A percentile compares a stretch with the other conserved stretches of the same genome.
Conservation (phyloP, 129 eudicot genomes). For the Chrysanthemum seticuspe region DNA sequence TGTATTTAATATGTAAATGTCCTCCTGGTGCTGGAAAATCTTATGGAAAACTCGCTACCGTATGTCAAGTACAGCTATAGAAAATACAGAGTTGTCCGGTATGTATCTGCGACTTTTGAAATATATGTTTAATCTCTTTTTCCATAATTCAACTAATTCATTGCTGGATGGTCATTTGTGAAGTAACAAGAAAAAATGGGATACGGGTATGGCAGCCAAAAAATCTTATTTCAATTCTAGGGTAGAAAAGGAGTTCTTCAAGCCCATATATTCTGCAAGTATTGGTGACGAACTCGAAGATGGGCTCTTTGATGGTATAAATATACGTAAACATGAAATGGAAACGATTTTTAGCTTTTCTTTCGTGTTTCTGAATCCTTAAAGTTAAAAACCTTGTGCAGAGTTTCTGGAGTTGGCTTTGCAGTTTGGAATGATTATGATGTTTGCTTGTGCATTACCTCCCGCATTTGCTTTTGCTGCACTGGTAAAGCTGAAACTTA, state of each 20-base stretch:
- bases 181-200: constrained; percentile 68
- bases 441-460: constrained; percentile 98
- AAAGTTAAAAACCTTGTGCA: constrained; percentile 30
- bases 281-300: constrained; percentile 92
- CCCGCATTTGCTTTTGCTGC: constrained; percentile 90
- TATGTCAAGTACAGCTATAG: constrained; percentile 72
- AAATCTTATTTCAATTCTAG: constrained; percentile 53
- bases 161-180: constrained; percentile 12
- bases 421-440: constrained; percentile 98
- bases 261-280: constrained; percentile 84
- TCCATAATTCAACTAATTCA: constrained; percentile 7
- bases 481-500: constrained; percentile 39
- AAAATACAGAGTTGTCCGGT: constrained; percentile 77
- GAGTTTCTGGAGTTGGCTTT: constrained; percentile 88
- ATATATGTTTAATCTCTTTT: neutral
- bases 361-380: neutral
- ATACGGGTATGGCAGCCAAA: constrained; percentile 42
- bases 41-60: constrained; percentile 80
- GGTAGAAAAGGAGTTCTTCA: constrained; percentile 91
- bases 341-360: neutral
- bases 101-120: constrained; percentile 24
- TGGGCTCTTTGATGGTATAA: constrained; percentile 95
- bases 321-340: neutral
- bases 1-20: constrained; percentile 6
- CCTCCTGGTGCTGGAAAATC: constrained; percentile 73